Evolutionary conservation across 2,329 filamentous ascomycete genomes (phyloP), one percentile per base, ranked within the genome.

Genomic region (Alternaria rosae): DNA sequence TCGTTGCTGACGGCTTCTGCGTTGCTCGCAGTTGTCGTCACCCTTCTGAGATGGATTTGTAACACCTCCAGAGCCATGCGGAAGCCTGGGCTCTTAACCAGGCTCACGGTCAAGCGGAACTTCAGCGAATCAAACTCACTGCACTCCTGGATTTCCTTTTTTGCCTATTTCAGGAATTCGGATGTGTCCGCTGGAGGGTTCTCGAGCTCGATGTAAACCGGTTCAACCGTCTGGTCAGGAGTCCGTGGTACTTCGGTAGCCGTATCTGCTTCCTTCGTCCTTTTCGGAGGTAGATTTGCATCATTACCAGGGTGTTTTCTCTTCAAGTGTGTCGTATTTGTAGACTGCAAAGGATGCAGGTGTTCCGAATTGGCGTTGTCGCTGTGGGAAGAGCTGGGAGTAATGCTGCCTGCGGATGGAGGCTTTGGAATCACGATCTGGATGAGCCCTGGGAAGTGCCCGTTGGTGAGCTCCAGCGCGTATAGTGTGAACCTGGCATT

Each of bases 371-470:
- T n/a, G 32, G 6, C 1, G 32, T 35, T 35, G 15, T 35, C 32
- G 32, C 32, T 4, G 32, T 35, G 7, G 4, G 35, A 17, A 38
- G 35, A 17, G 35, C 8, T 38, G 35, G 35, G 15, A 0, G n/a
- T 0, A 15, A 10, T 6, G 1, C 15, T 38, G 15, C 17, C 35
- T 15, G 35, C 15, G 35, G 35, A 38, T 15, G 4, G 35, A 1
- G 4, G 35, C 35, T 38, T 38, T 38, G 35, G 35, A 38, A 38
- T 38, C 35, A 15, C 35, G 4, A 38, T 38, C 10, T 38, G 35
- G 5, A 38, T 38, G 1, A 0, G 1, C 17, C 35, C 15, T 38
- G 8, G 7, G 4, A 38, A 10, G 35, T 38, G 0, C 0, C 35
- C 35, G 9, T 38, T 0, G 35, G 35, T 38, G 35, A 38, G 35